Evolutionary conservation across 2,329 filamentous ascomycete genomes (phyloP).

Genomic region (Metarhizium album): DNA sequence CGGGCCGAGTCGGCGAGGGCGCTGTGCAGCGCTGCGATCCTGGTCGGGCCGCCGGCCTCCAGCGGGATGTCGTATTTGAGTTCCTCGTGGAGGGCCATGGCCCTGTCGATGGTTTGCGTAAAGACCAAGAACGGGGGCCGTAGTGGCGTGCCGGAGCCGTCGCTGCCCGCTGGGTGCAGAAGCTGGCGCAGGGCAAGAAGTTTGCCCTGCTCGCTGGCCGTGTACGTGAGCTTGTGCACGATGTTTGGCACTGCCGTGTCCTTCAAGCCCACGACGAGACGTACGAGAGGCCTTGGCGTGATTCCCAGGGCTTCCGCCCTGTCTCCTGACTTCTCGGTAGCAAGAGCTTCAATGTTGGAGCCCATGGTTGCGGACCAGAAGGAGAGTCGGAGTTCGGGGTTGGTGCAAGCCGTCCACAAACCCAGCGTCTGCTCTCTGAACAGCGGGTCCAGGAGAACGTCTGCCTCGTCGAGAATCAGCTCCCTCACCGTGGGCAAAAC

Average conservation of each 20-base stretch:
- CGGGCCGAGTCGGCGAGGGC: conserved; percentile 68
- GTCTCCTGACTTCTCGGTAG: conserved; percentile 53
- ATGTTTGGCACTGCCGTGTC: conserved; percentile 93
- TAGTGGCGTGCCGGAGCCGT: conserved; percentile 47
- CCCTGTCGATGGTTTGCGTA: conserved; percentile 88
- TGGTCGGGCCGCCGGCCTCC: conserved; percentile 70
- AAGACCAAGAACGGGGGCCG: conserved; percentile 90
- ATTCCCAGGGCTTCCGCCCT: conserved; percentile 32
- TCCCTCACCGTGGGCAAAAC: conserved; percentile 57
- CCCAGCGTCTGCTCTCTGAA: conserved; percentile 82
- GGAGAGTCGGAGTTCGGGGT: conserved; percentile 58
- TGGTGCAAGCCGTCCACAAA: conserved; percentile 72
- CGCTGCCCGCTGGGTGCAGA: conserved; percentile 58
- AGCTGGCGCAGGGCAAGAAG: conserved; percentile 84
- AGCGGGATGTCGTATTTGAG: conserved; percentile 89
- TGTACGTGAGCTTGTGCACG: conserved; percentile 78
- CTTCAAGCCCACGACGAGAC: conserved; percentile 90
- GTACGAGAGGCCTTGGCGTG: conserved; percentile 48
- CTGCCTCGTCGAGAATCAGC: conserved; percentile 84
- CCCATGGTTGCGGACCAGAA: conserved; percentile 98
- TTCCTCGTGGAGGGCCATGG: conserved; percentile 77
- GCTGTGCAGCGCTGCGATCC: conserved; percentile 85
- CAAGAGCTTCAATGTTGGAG: conserved; percentile 76
- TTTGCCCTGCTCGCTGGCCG: conserved; percentile 87
- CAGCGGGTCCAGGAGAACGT: conserved; percentile 82